phyloP scores from a whole-genome alignment of 306 rosid species.

The Rosa multiflora region DNA sequence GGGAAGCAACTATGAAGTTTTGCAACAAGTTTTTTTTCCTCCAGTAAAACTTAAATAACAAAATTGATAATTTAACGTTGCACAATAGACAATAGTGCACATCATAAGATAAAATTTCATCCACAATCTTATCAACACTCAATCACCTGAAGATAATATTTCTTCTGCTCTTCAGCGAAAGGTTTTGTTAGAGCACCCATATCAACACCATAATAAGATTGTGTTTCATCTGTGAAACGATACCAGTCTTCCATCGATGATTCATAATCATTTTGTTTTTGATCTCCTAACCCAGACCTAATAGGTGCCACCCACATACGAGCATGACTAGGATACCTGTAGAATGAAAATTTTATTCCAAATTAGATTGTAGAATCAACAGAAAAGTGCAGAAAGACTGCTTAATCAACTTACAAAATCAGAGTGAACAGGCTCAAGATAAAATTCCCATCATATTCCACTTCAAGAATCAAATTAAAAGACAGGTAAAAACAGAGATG shows the following conservation, averaged over 20 bases:
- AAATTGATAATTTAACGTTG: neutral
- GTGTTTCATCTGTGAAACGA: slow-evolving; percentile 64
- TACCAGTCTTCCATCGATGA: slow-evolving; percentile 84
- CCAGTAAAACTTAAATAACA: neutral
- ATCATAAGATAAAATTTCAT: neutral
- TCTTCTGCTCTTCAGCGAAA: slow-evolving; percentile 87
- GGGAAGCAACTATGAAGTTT: neutral
- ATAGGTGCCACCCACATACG: slow-evolving; percentile 98
- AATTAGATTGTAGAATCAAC: neutral
- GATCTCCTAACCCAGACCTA: slow-evolving; percentile 68
- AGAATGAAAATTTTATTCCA: slow-evolving; percentile 24
- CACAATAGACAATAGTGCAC: neutral
- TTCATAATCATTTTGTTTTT: slow-evolving; percentile 58
- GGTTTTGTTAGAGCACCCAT: slow-evolving; percentile 79
- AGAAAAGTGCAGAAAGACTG: neutral
- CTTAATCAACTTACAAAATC: neutral
- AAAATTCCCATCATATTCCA: slow-evolving; percentile 15
- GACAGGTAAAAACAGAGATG: neutral
- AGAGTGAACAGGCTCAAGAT: neutral
- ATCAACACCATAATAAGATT: slow-evolving; percentile 81
- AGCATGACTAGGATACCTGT: slow-evolving; percentile 98
- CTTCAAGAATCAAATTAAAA: neutral
- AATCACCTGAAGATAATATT: slow-evolving; percentile 88
- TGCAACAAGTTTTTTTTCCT: neutral
- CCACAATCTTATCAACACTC: neutral